Evolutionary conservation across 2,329 filamentous ascomycete genomes (phyloP).

Genomic region (Teratosphaeria destructans): DNA sequence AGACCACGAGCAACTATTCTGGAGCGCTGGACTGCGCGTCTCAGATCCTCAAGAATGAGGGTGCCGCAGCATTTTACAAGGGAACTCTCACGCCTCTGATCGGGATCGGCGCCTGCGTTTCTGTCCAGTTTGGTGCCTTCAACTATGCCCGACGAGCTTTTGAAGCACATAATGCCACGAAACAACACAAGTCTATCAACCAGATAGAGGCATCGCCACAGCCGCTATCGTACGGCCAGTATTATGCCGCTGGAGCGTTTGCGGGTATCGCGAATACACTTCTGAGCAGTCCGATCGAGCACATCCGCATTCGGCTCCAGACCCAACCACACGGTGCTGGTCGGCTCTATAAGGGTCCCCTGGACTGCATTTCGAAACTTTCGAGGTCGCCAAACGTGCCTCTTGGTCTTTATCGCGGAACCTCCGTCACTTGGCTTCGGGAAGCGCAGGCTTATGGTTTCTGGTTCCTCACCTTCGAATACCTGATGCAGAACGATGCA

Average conservation of each 20-base stretch:
- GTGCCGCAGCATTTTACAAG: slow-evolving; percentile 90
- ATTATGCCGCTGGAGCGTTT: slow-evolving; percentile 83
- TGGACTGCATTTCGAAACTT: slow-evolving; percentile 86
- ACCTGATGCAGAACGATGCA: slow-evolving; percentile 85
- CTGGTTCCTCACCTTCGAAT: slow-evolving; percentile 95
- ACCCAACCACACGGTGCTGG: slow-evolving; percentile 82
- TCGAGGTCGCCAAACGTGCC: slow-evolving; percentile 57
- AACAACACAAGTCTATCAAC: slow-evolving; percentile 19
- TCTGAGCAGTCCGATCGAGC: slow-evolving; percentile 87
- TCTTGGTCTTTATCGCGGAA: slow-evolving; percentile 73
- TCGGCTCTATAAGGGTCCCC: slow-evolving; percentile 69
- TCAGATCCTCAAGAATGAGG: slow-evolving; percentile 80
- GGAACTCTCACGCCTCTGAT: slow-evolving; percentile 89
- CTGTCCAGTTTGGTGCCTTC: slow-evolving; percentile 97
- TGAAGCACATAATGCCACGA: slow-evolving; percentile 57
- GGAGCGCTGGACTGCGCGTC: slow-evolving; percentile 70
- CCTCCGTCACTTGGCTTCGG: slow-evolving; percentile 72
- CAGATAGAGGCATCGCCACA: slow-evolving; percentile 16
- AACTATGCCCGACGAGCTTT: slow-evolving; percentile 81
- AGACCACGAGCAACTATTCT: slow-evolving; percentile 74
- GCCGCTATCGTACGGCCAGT: slow-evolving; percentile 68
- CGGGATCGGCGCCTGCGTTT: slow-evolving; percentile 88
- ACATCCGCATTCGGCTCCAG: slow-evolving; percentile 90
- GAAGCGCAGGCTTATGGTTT: slow-evolving; percentile 92
- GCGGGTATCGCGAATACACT: slow-evolving; percentile 83